These are phyloP conservation scores for Rhodocollybia butyracea DNA, from an alignment of 768 basidiomycete species.

Conservation along the genomic window DNA sequence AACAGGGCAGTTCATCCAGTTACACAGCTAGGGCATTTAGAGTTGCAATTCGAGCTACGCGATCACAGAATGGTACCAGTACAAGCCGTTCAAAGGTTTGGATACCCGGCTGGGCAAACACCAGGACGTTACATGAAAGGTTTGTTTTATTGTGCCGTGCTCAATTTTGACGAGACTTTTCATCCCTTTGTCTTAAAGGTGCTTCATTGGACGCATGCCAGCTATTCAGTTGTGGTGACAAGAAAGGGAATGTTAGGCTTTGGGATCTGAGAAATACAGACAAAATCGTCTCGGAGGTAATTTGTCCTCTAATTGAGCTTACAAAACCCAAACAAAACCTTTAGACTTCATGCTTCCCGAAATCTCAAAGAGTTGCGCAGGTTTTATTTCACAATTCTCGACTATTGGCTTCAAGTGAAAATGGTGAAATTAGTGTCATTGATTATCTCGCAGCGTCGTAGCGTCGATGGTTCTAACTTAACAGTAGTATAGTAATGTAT, in stretches of 20 bases:
- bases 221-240: slow-evolving; percentile 42
- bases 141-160: slow-evolving; percentile 9
- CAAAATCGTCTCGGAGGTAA: slow-evolving; percentile 20
- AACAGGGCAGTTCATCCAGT: slow-evolving; percentile 3
- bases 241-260: slow-evolving; percentile 36
- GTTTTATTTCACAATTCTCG: slow-evolving; percentile 29
- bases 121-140: slow-evolving; percentile 48
- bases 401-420: slow-evolving; percentile 37
- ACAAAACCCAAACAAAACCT: background rate
- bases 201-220: slow-evolving; percentile 17
- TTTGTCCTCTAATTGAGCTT: background rate
- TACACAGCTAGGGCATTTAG: slow-evolving; percentile 45
- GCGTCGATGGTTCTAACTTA: background rate
- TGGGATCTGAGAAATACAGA: slow-evolving; percentile 46
- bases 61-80: slow-evolving; percentile 39
- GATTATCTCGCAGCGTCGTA: slow-evolving; percentile 2
- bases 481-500: background rate
- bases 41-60: slow-evolving; percentile 50
- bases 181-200: background rate
- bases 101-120: slow-evolving; percentile 31
- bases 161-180: background rate
- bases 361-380: slow-evolving; percentile 34
- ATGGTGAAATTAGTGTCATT: slow-evolving; percentile 30
- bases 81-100: slow-evolving; percentile 39
- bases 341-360: slow-evolving; percentile 31